Percentiles rank a stretch among this genome's conserved stretches.
These are phyloP conservation scores for Diversispora epigaea DNA, from an alignment of 192 early-diverging fungal species.

Conservation along the genomic window DNA sequence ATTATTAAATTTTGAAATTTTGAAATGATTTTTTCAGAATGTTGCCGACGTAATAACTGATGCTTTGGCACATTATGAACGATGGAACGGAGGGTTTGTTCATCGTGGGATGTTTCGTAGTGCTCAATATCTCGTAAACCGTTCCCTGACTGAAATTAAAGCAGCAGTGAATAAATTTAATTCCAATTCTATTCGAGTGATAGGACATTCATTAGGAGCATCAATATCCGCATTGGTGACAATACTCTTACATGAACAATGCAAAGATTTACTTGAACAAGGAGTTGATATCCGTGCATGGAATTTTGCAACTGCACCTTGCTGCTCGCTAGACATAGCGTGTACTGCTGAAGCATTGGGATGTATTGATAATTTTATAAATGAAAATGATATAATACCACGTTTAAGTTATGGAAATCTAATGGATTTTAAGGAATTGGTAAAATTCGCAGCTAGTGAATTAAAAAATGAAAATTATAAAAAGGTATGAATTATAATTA, in stretches of 20 bases:
- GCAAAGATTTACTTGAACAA: conserved; percentile 29
- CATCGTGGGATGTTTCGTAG: conserved; percentile 46
- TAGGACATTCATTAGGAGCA: conserved; percentile 47
- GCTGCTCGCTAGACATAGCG: conserved; percentile 40
- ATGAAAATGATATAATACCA: conserved; percentile 45
- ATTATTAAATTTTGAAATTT: background rate
- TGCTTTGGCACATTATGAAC: conserved; percentile 44
- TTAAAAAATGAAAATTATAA: conserved; percentile 37
- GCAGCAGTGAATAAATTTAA: conserved; percentile 42
- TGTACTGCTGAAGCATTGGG: conserved; percentile 31
- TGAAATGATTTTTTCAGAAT: conserved; percentile 37
- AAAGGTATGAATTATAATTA: background rate
- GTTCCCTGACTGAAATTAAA: conserved; percentile 38
- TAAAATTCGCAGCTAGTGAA: conserved; percentile 44
- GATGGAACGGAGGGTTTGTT: conserved; percentile 45
- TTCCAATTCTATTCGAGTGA: conserved; percentile 40
- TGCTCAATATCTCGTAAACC: conserved; percentile 41
- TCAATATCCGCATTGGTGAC: conserved; percentile 37
- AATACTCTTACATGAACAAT: conserved; percentile 40
- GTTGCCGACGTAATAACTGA: conserved; percentile 47
- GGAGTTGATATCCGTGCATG: conserved; percentile 40
- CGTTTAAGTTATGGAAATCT: conserved; percentile 43
- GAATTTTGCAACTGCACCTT: conserved; percentile 42
- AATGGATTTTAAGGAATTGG: conserved; percentile 47
- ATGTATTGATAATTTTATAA: conserved; percentile 42